Conservation (phyloP, 495 filamentous ascomycete genomes). For the Endocarpon pusillum region DNA sequence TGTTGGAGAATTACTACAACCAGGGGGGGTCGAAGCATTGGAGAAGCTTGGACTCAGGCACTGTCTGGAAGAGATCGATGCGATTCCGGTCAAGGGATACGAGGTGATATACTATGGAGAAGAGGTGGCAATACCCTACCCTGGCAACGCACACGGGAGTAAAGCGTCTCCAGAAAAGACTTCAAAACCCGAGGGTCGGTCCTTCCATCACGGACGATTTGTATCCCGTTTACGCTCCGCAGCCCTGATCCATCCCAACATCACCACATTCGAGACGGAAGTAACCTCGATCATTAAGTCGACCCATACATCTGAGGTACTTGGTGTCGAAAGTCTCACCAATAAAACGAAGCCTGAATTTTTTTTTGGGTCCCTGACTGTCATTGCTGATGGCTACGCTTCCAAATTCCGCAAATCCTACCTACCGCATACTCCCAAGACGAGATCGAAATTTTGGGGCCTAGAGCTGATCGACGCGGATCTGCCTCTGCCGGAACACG, state of each 20-base stretch:
- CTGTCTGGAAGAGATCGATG: conserved; percentile 82
- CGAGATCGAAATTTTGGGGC: conserved; percentile 73
- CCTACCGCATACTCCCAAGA: conserved; percentile 47
- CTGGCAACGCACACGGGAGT: conserved; percentile 18
- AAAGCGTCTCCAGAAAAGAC: too few relatives aligned
- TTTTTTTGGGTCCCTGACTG: conserved; percentile 76
- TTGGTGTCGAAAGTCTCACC: conserved; percentile 59
- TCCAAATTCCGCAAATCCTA: conserved; percentile 81
- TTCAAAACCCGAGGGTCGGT: conserved; percentile 41
- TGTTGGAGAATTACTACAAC: conserved; percentile 88
- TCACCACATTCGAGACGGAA: conserved; percentile 58
- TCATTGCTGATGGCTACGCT: conserved; percentile 84
- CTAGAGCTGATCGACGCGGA: conserved; percentile 78
- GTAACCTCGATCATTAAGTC: conserved; percentile 43
- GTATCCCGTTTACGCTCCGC: conserved; percentile 57
- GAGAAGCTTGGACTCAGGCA: conserved; percentile 60
- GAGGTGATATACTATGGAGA: conserved; percentile 70
- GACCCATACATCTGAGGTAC: conserved; percentile 39
- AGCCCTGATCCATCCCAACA: conserved; percentile 46
- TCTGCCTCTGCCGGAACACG: conserved; percentile 54
- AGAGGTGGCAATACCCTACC: conserved; percentile 65
- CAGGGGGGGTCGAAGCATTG: conserved; percentile 72
- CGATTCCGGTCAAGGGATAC: conserved; percentile 67
- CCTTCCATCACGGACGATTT: conserved; percentile 76
- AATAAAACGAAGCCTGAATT: conserved; percentile 41